Base-by-base conservation (phyloP, 139 green algal species). In the Dunaliella primolecta region DNA sequence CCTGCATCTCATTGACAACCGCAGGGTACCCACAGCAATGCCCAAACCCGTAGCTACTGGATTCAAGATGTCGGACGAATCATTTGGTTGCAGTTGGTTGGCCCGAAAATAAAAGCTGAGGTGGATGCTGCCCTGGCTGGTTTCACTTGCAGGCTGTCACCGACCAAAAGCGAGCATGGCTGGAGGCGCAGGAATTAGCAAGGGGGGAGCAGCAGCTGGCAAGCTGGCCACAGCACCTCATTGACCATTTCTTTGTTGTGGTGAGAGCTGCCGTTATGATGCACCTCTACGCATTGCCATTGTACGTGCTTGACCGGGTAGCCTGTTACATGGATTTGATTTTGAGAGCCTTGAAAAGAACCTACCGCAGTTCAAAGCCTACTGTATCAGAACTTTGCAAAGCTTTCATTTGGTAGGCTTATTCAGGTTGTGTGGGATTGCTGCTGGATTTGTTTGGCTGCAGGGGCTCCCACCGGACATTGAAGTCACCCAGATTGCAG, bases 181-280 rank as follows among this genome's bases (percentile, higher is more conserved):
- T 93, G 1, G 90, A 92, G 70, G 57, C 80, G 0, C 88, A 92
- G 78, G 81, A 38, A 25, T 29, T 75, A 27, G 78, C 24, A 3
- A 80, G 80, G 27, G 83, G 84, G 38, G 56, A 78, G 36, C 87
- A 92, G 36, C 79, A 83, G 20, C 83, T 89, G 3, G 57, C 85
- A 0, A 87, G 84, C 0, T 94, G 91, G 90, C 92, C 91, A 0
- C 83, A 91, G 3, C 91, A 94, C 76, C 82, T 95, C 23, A 93
- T 92, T 76, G 94, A 97, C 84, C 87, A 92, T 76, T 97, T 97
- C 81, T 88, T 90, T 34, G 84, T 97, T 25, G 89, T 95, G 86
- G 94, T 96, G 80, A 75, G 92, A 70, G n/a, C n/a, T n/a, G n/a
- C n/a, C n/a, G n/a, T n/a, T n/a, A n/a, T n/a, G n/a, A n/a, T n/a